Percentiles rank a stretch among this genome's conserved stretches.
Evolutionary conservation across 2,329 filamentous ascomycete genomes (phyloP).

Genomic region (Alternaria arbusti): DNA sequence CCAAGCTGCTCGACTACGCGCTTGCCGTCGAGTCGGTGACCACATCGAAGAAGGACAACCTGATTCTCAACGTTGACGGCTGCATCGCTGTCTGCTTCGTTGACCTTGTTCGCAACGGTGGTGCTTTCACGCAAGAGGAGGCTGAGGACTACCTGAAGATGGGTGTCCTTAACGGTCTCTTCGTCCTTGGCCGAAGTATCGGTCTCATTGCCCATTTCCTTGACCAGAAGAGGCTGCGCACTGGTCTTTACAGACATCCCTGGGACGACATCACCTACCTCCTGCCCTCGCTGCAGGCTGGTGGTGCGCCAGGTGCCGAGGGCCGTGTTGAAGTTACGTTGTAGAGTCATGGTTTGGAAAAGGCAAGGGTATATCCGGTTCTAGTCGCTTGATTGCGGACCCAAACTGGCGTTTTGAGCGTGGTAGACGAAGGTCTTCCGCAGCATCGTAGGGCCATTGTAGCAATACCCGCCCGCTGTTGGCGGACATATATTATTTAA

Average conservation of each 20-base stretch:
- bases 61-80: slow-evolving; percentile 98
- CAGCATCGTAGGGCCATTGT: slow-evolving; percentile 32
- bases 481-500: slow-evolving; percentile 42
- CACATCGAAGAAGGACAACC: slow-evolving; percentile 99
- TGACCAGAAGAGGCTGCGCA: slow-evolving; percentile 98
- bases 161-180: slow-evolving; percentile 99
- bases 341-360: slow-evolving; percentile 38
- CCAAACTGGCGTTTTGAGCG: slow-evolving; percentile 40
- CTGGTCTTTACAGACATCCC: slow-evolving; percentile 95
- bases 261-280: slow-evolving; percentile 68
- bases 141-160: slow-evolving; percentile 98
- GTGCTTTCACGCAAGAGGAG: slow-evolving; percentile 94
- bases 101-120: slow-evolving; percentile 95
- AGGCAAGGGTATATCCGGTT: slow-evolving; percentile 35
- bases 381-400: slow-evolving; percentile 31
- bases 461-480: slow-evolving; percentile 41
- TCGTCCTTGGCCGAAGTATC: slow-evolving; percentile 95
- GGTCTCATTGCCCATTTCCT: slow-evolving; percentile 99
- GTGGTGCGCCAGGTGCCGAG: slow-evolving; percentile 48
- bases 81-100: slow-evolving; percentile 99
- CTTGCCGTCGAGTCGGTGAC: slow-evolving; percentile 97
- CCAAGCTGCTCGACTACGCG: slow-evolving; percentile 98
- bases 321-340: slow-evolving; percentile 52
- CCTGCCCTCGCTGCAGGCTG: slow-evolving; percentile 45
- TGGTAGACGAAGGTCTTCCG: slow-evolving; percentile 36